Base-by-base conservation (phyloP, 2,329 filamentous ascomycete genomes). In the Zalaria sp. region DNA sequence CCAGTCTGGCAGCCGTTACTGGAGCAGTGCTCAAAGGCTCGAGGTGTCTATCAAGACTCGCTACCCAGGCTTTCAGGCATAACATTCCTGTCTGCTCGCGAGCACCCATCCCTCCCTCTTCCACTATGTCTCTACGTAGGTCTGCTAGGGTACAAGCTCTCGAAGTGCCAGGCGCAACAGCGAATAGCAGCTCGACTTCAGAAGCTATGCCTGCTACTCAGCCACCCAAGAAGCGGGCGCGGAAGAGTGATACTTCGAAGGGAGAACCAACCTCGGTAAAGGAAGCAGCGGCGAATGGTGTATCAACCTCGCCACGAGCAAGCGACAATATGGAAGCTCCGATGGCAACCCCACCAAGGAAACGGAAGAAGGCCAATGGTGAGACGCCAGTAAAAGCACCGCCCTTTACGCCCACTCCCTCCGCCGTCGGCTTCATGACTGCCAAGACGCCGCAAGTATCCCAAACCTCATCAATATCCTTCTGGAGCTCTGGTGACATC, bases 121-220 rank as follows among this genome's bases (percentile, higher is more conserved):
- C 37, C 46, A 56, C 25, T 38, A 75, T 75, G 72, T 66, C 70
- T 34, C 56, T 73, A 7, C 57, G 72, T 47, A 68, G 72, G 41
- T 75, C 72, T 37, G 57, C 67, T 35, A 65, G 72, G 36, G 59
- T 71, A 28, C 49, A 54, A 29, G 36, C 49, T 5, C 37, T 34
- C 8, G 26, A 37, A 4, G 34, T 39, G 3, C 25, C 43, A 29
- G 40, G 37, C 31, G 39, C 35, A 26, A 34, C 27, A 29, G 38
- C 11, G 18, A 27, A n/a, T 9, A 32, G 29, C 29, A 32, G 7
- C 29, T 32, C 29, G 29, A 7, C 29, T 32, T 32, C 29, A n/a
- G 42, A 45, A 25, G 32, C 47, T 6, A 18, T 34, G 9, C 3
- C 40, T 4, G 40, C 40, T 7, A 34, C 39, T 25, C 38, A 45